Evolutionary conservation across 129 eudicot species (phyloP), one percentile per base, ranked within the genome.

Genomic region (Gnaphalium uliginosum): DNA sequence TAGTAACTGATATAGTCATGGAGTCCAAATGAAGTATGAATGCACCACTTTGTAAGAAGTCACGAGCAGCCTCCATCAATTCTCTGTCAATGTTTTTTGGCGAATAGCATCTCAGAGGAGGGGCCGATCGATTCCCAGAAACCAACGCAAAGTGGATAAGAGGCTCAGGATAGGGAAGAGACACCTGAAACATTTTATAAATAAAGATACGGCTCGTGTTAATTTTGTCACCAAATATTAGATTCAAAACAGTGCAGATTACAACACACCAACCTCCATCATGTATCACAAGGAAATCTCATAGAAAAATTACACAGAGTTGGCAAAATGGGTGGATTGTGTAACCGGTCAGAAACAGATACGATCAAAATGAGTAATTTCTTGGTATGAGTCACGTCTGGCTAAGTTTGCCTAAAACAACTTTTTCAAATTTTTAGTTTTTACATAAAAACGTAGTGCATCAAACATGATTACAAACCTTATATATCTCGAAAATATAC

Each of bases 31-130:
- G 79, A 79, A 87, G 82, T 61, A 73, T 54, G 24, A 89, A 80
- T 25, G 87, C 90, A 21, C 88, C 92, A 74, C 72, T 83, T 78
- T 78, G 75, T 39, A 89, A 57, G 37, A 87, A 87, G 76, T 51
- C 60, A 33, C 64, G 65, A 71, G 96, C 90, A 72, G 90, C 89
- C 56, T 89, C 85, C 79, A 58, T 66, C 79, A 89, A 77, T 61
- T 89, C 96, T 78, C 66, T 68, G 68, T 89, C 92, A 51, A 89
- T 79, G 53, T 81, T 77, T 25, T 83, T 81, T 17, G 96, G 87
- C 21, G 96, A 89, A 81, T 89, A 89, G 85, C 96, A 89, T 61
- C 88, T 78, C 8, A 89, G 88, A 68, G 92, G 81, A 77, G 92
- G 96, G 23, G 86, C 87, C 37, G 92, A 89, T 79, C 87, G 85